Evolutionary conservation across 2,329 filamentous ascomycete species (phyloP), one percentile per base, ranked within the genome.

Genomic region (Curvularia verruculosa): DNA sequence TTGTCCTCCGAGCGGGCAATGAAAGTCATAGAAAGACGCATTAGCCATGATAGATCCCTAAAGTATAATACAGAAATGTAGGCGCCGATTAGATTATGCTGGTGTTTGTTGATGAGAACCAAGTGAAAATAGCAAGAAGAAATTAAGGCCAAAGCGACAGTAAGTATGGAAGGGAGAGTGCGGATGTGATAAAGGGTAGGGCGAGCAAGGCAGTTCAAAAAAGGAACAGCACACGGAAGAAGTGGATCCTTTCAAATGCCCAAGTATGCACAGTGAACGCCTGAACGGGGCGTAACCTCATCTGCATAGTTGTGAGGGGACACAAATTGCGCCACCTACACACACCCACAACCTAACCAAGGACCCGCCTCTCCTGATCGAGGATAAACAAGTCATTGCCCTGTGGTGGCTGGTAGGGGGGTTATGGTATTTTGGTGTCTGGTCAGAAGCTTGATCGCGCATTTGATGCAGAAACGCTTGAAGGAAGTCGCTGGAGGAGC

Each of bases 1-100:
- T 43, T 67, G 53, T 10, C 63, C 62, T 6, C 66, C 66, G 5
- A 52, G 34, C 8, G 65, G 60, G 56, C 70, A 73, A 10, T 63
- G 64, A 19, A 69, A 68, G 15, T 64, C 49, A 41, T 56, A 66
- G 47, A 54, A 60, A 15, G 52, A 48, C 26, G 54, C 21, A 48
- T 54, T 59, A 43, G 58, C 46, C 48, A 59, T 63, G 26, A 37
- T 45, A 26, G 10, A 6, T 3, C 18, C 34, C 23, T 10, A 18
- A n/a, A 19, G 3, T 36, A 48, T 40, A 37, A 24, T 28, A 52
- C 19, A 9, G 19, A 45, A 37, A 5, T 28, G 49, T 44, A 45
- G 19, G 26, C 52, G 34, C 6, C 5, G 39, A 40, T 31, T n/a
- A 37, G 39, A 40, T 31, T n/a, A 37, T 10, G 24, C 26, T 54